Evolutionary conservation across 2,329 filamentous ascomycete species (phyloP).

Genomic region (Arthrobotrys entomopaga): DNA sequence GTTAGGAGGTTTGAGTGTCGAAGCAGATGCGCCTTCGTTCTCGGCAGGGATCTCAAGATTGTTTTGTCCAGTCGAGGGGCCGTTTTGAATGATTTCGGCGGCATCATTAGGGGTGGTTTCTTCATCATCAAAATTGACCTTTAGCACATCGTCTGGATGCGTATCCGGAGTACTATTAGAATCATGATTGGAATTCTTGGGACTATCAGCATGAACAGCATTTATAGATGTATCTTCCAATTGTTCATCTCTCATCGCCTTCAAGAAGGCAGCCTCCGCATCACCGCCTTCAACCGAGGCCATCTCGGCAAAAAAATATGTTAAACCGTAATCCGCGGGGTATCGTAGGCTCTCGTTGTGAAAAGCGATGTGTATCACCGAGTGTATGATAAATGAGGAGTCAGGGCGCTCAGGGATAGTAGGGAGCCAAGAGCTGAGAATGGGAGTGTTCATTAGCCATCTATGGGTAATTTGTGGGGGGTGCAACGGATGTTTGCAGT

Average conservation of each 20-base stretch:
- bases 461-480: not conserved
- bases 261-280: slow-evolving; percentile 53
- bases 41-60: slow-evolving; percentile 31
- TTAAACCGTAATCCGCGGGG: slow-evolving; percentile 27
- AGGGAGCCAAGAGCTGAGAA: slow-evolving; percentile 5
- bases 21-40: slow-evolving; percentile 19
- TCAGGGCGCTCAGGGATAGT: not conserved
- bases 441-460: slow-evolving; percentile 7
- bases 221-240: slow-evolving; percentile 44
- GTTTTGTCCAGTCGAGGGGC: slow-evolving; percentile 17
- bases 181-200: slow-evolving; percentile 47
- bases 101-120: slow-evolving; percentile 30
- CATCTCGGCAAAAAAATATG: slow-evolving; percentile 34
- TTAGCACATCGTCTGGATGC: slow-evolving; percentile 53
- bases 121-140: slow-evolving; percentile 55
- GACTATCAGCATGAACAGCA: slow-evolving; percentile 38
- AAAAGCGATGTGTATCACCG: slow-evolving; percentile 20
- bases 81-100: slow-evolving; percentile 15
- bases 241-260: slow-evolving; percentile 47
- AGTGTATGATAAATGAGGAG: not conserved
- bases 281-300: slow-evolving; percentile 40
- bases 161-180: slow-evolving; percentile 45
- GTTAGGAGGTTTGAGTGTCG: slow-evolving; percentile 15
- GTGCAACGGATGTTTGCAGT: slow-evolving; percentile 9
- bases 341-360: not conserved